Evolutionary conservation across 1,139 yeast genomes (phyloP).

Genomic region (Diutina neorugosa): DNA sequence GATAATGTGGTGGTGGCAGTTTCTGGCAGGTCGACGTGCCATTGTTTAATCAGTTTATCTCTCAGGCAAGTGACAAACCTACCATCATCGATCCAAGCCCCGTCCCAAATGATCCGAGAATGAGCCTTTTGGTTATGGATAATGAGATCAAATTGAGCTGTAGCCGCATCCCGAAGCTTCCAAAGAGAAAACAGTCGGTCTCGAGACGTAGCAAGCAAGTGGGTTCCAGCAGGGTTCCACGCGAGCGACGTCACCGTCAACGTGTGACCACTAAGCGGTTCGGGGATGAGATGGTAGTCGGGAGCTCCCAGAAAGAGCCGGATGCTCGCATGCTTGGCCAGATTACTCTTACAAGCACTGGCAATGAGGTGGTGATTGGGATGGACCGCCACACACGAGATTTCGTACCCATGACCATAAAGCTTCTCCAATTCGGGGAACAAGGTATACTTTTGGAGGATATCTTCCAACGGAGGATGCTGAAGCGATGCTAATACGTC

Average conservation of each 20-base stretch:
- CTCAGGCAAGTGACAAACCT: slow-evolving; percentile 77
- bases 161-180: slow-evolving; percentile 34
- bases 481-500: slow-evolving; percentile 33
- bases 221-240: slow-evolving; percentile 62
- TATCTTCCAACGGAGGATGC: slow-evolving; percentile 77
- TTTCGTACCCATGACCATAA: slow-evolving; percentile 96
- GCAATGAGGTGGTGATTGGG: slow-evolving; percentile 60
- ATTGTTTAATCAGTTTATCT: slow-evolving; percentile 66
- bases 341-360: slow-evolving; percentile 86
- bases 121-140: slow-evolving; percentile 63
- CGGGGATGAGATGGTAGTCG: slow-evolving; percentile 25
- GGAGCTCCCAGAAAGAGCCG: slow-evolving; percentile 54
- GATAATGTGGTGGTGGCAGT: slow-evolving; percentile 23
- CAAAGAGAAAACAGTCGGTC: slow-evolving; percentile 83
- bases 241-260: slow-evolving; percentile 76
- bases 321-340: slow-evolving; percentile 73
- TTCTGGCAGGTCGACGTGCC: slow-evolving; percentile 32
- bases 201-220: slow-evolving; percentile 72
- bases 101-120: slow-evolving; percentile 89
- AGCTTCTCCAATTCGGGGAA: slow-evolving; percentile 94
- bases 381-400: slow-evolving; percentile 65
- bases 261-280: slow-evolving; percentile 48
- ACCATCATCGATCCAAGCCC: slow-evolving; percentile 58
- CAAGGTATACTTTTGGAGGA: slow-evolving; percentile 78
- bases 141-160: slow-evolving; percentile 28